Base-by-base conservation (phyloP, 208 protist species). In the Polymyxa betae region DNA sequence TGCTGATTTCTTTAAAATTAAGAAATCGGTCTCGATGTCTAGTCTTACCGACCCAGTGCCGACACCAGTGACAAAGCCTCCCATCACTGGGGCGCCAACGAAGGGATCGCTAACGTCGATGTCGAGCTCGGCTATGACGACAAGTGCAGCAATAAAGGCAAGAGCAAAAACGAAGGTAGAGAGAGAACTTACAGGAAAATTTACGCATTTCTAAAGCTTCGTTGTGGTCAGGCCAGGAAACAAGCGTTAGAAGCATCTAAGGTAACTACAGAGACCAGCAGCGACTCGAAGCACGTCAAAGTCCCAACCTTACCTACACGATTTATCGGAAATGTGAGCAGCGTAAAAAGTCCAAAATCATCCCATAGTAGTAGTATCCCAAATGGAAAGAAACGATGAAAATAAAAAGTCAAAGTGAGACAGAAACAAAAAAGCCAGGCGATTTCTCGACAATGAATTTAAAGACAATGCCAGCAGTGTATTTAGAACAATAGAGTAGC, bases 1-100 rank as follows among this genome's bases (percentile, higher is more conserved):
- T n/a, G 35, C 72, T n/a, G 72, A 82, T 20, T 82, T 82, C 72
- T 82, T 82, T n/a, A 82, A 82, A n/a, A 35, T 82, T n/a, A 5
- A 12, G 16, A 5, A n/a, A 43, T 82, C 72, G 72, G 5, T n/a
- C 5, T 82, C 72, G 12, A 40, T 82, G 40, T 43, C 72, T 5
- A 35, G 35, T 82, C 5, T 82, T n/a, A 24, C 49, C 24, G 49
- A 60, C 5, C 49, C 49, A 5, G 49, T 24, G 49, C 12, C 12
- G 49, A 29, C 49, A 24, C 24, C 49, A 24, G 5, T 24, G 49
- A 60, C 49, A 24, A 60, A 60, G 24, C 24, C 49, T 29, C 49
- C 49, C 5, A 29, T 24, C 24, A 5, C 49, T 60, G 49, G 5
- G 5, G 12, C 49, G 24, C 12, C 49, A 24, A 60, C 5, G 24